Percentiles rank a stretch among this genome's conserved stretches.
These are phyloP conservation scores for Salix purpurea DNA, from an alignment of 345 rosid genomes.

Conservation along the genomic window DNA sequence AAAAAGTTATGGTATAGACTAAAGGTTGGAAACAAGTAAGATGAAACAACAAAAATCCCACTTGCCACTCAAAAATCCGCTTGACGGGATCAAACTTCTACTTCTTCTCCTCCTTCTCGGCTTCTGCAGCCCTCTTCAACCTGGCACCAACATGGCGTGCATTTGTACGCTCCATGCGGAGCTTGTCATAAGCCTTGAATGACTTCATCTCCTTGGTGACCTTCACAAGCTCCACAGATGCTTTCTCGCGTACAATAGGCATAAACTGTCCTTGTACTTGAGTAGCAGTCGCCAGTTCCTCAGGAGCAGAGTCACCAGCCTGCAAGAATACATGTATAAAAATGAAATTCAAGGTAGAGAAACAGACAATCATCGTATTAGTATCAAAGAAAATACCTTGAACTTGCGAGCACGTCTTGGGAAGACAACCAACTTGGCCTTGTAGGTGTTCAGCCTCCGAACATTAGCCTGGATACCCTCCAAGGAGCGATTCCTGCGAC, in stretches of 20 bases:
- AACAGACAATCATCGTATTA: background rate
- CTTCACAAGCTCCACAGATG: slow-evolving; percentile 29
- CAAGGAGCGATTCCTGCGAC: slow-evolving; percentile 68
- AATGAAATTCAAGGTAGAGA: background rate
- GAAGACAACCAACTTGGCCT: slow-evolving; percentile 81
- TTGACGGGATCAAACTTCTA: background rate
- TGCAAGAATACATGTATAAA: background rate
- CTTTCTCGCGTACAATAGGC: slow-evolving; percentile 30
- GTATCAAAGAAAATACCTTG: slow-evolving; percentile 41
- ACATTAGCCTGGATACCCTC: slow-evolving; percentile 80
- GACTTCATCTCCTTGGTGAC: slow-evolving; percentile 27
- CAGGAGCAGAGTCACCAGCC: slow-evolving; percentile 36
- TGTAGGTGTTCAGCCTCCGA: slow-evolving; percentile 85
- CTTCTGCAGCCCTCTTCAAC: slow-evolving; percentile 29
- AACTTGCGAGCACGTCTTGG: slow-evolving; percentile 55
- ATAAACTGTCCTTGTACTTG: slow-evolving; percentile 32
- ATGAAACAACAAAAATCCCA: background rate
- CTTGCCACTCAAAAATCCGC: background rate
- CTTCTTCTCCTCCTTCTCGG: slow-evolving; percentile 32
- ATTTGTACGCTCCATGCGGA: slow-evolving; percentile 20
- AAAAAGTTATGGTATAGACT: background rate
- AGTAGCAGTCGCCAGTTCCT: slow-evolving; percentile 29
- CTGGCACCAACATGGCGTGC: slow-evolving; percentile 23
- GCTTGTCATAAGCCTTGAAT: slow-evolving; percentile 32
- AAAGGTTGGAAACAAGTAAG: background rate